Evolutionary conservation across 257 asterid genomes (phyloP), one percentile per base, ranked within the genome.

Genomic region (Solanum raphanifolium): DNA sequence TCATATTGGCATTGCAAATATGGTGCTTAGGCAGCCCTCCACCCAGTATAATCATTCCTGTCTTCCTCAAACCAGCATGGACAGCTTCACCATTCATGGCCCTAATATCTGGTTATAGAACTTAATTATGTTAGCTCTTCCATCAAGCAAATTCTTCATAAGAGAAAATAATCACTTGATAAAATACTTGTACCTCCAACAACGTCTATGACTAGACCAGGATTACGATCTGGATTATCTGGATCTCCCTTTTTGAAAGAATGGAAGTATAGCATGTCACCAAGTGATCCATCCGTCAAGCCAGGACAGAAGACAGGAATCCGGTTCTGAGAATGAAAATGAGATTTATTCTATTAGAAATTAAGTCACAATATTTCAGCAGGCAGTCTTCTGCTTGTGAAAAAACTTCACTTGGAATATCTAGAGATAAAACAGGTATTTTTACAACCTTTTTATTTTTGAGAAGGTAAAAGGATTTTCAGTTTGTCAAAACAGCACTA

Each of bases 1-100:
- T 95, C 99, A 95, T 97, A 90, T 97, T 97, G 6, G 98, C 98
- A 90, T 97, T 95, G 93, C 98, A 95, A 86, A 97, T 95, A 86
- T 97, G 99, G 89, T 97, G 99, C 92, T 97, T 97, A 34, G 99
- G 99, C 73, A 97, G 92, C 84, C 99, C 99, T 79, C 99, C 99
- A 32, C 98, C 99, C 21, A 95, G 96, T 79, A 95, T 92, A 86
- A 97, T 91, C 94, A 95, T 92, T 86, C 98, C 98, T 2, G 96
- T 95, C 91, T 95, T 97, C 89, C 96, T 92, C 13, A 76, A 92
- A 36, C 98, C 96, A 83, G 94, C 95, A 90, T 93, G 98, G 83
- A 97, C 98, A 32, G 98, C 97, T 91, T 97, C 95, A 32, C 94
- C 89, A 60, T 97, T 94, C 95, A 97, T 94, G 58, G 94, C 97